Conservation (phyloP, 768 basidiomycete genomes). For the Fomitopsis pulvina region DNA sequence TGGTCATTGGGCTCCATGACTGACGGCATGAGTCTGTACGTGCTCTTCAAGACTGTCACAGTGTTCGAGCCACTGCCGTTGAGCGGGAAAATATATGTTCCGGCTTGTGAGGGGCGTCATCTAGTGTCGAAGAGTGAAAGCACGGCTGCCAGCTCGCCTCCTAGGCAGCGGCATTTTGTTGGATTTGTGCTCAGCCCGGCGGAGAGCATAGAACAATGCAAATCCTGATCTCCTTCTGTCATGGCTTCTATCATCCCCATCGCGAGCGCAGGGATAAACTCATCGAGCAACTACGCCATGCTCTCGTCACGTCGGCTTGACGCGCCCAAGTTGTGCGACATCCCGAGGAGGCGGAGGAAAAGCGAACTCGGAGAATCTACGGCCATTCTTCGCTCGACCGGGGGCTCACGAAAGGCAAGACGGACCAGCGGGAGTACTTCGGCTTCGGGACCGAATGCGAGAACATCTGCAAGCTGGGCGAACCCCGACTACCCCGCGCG, state of each 20-base stretch:
- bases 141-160: background rate
- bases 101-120: background rate
- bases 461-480: constrained; percentile 40
- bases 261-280: constrained; percentile 42
- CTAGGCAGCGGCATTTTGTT: background rate
- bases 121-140: background rate
- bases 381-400: constrained; percentile 69
- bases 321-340: constrained; percentile 63
- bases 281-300: constrained; percentile 57
- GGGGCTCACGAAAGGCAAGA: constrained; percentile 67
- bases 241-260: constrained; percentile 38
- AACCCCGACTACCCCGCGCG: constrained; percentile 56
- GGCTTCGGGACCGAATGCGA: constrained; percentile 59
- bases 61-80: background rate
- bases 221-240: background rate
- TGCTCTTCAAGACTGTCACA: background rate
- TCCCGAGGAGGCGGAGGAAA: constrained; percentile 68
- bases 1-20: background rate
- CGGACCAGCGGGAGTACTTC: constrained; percentile 74
- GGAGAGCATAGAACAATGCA: too few species aligned
- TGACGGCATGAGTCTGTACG: background rate
- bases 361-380: constrained; percentile 65
- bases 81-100: background rate
- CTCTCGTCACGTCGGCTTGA: constrained; percentile 76
- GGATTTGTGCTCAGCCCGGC: too few species aligned